Conservation (phyloP, 2,329 filamentous ascomycete genomes). For the Exophiala spinifera region DNA sequence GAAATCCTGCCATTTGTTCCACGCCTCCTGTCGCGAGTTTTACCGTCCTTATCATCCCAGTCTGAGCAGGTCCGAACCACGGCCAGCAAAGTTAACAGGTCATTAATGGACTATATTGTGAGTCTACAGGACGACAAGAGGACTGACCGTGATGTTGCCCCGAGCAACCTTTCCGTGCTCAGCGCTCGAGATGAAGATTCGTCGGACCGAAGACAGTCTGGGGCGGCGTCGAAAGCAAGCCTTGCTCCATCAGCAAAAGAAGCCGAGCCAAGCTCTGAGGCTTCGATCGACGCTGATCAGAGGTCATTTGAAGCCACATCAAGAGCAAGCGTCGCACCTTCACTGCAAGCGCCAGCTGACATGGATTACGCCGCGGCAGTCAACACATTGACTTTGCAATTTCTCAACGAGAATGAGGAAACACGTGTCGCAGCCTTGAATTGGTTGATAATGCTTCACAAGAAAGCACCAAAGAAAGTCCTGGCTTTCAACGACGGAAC, state of each 20-base stretch:
- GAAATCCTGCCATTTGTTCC: slow-evolving; percentile 95
- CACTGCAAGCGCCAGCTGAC: slow-evolving; percentile 53
- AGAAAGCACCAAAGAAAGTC: slow-evolving; percentile 89
- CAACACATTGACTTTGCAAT: slow-evolving; percentile 85
- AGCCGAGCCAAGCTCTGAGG: slow-evolving; percentile 11
- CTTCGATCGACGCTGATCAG: slow-evolving; percentile 12
- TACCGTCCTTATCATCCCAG: slow-evolving; percentile 90
- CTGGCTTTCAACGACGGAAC: slow-evolving; percentile 96
- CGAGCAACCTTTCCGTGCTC: slow-evolving; percentile 43
- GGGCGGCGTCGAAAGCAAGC: slow-evolving; percentile 39
- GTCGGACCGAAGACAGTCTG: slow-evolving; percentile 28
- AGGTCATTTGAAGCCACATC: slow-evolving; percentile 32
- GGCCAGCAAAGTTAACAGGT: slow-evolving; percentile 83
- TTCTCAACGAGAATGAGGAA: slow-evolving; percentile 94
- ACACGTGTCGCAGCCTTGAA: slow-evolving; percentile 89
- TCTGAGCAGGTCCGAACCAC: slow-evolving; percentile 86
- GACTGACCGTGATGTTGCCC: slow-evolving; percentile 33
- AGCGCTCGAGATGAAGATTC: slow-evolving; percentile 28
- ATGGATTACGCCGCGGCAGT: slow-evolving; percentile 96
- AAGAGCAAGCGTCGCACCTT: slow-evolving; percentile 46
- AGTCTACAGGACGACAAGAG: slow-evolving; percentile 66
- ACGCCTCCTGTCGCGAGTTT: slow-evolving; percentile 81
- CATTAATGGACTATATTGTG: slow-evolving; percentile 90
- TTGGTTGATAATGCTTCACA: slow-evolving; percentile 97
- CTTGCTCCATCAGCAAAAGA: slow-evolving; percentile 4